Evolutionary conservation across 108 stramenopile genomes (phyloP).

Genomic region (Thalassiosira profunda): DNA sequence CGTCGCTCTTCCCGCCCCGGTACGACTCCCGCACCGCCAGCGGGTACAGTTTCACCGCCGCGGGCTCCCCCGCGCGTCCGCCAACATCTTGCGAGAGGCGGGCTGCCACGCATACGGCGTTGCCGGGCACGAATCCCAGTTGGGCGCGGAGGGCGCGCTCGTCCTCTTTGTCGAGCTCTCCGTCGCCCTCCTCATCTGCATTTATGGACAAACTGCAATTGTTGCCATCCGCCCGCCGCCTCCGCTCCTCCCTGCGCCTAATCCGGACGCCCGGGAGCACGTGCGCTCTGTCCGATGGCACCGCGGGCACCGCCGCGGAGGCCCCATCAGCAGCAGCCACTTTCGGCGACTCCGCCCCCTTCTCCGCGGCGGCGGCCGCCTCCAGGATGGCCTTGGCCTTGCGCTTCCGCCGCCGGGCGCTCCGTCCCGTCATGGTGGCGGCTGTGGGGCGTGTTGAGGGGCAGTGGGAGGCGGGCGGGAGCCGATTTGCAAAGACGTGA

Average conservation of each 20-base stretch:
- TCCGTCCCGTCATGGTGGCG: no score
- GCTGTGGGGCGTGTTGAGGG: no score
- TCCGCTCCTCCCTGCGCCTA: constrained; percentile 7
- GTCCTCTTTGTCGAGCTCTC: constrained; percentile 46
- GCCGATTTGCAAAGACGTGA: no score
- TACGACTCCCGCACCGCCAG: constrained; percentile 66
- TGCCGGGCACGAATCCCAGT: constrained; percentile 84
- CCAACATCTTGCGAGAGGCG: constrained; percentile 26
- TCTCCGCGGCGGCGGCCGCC: not conserved
- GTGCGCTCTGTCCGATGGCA: constrained; percentile 23
- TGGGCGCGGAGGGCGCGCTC: constrained; percentile 51
- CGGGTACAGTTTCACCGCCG: constrained; percentile 82
- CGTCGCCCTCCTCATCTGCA: not conserved
- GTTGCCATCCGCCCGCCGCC: no score
- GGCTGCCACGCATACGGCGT: constrained; percentile 67
- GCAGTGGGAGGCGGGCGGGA: no score
- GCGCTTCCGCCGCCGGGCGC: constrained; percentile 29
- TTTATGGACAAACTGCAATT: no score
- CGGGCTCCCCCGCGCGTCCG: no score
- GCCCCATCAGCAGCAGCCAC: not conserved
- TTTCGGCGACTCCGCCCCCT: not conserved
- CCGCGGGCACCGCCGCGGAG: not conserved
- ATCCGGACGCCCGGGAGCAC: constrained; percentile 21
- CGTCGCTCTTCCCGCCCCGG: constrained; percentile 61
- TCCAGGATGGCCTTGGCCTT: constrained; percentile 30